Evolutionary conservation across 2,329 filamentous ascomycete genomes (phyloP).

Genomic region (Pseudogymnoascus sp.): DNA sequence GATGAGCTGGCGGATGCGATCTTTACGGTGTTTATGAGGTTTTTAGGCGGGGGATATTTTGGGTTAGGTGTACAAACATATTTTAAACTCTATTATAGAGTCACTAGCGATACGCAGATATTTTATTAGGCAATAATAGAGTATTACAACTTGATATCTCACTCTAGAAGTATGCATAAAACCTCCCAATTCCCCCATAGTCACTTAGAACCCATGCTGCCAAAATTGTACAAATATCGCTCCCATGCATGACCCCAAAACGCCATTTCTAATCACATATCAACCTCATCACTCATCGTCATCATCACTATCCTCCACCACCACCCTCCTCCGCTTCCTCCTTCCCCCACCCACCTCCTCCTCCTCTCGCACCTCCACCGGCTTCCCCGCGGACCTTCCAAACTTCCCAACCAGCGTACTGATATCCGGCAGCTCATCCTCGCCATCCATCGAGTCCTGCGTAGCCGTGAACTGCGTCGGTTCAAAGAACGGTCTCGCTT

Average conservation of each 20-base stretch:
- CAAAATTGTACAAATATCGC: neutral
- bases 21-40: neutral
- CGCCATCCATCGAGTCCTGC: conserved; percentile 36
- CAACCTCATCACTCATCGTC: neutral
- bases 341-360: neutral
- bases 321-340: conserved; percentile 8
- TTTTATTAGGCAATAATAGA: neutral
- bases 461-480: conserved; percentile 34
- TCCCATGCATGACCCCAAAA: neutral
- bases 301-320: conserved; percentile 9
- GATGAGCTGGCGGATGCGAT: neutral
- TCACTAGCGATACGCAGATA: neutral
- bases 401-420: neutral
- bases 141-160: neutral
- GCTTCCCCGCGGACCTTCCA: neutral
- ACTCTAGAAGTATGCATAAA: neutral
- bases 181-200: neutral
- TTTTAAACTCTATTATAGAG: neutral
- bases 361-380: neutral
- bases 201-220: neutral
- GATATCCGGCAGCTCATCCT: conserved; percentile 23
- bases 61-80: neutral
- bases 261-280: neutral
- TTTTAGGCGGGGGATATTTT: neutral
- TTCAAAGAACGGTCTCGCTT: conserved; percentile 32